Evolutionary conservation across 1,139 yeast species (phyloP).

Genomic region (Zygotorulaspora mrakii): DNA sequence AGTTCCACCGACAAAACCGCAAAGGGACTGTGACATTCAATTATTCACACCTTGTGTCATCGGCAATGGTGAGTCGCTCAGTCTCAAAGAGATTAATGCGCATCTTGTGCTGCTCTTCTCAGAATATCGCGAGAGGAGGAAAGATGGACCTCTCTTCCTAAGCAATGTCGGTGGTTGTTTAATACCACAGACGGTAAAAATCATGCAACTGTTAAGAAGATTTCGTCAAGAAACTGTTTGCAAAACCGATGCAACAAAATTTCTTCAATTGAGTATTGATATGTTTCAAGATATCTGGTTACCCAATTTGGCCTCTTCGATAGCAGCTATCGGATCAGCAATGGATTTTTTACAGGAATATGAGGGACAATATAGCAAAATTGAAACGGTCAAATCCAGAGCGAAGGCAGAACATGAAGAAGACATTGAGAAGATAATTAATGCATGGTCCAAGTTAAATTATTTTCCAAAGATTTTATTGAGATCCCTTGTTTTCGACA

Average conservation of each 20-base stretch:
- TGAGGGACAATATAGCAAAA: constrained; percentile 8
- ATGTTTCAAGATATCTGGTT: constrained; percentile 12
- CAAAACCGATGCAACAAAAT: constrained; percentile 5
- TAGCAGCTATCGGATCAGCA: constrained; percentile 7
- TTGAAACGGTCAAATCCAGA: too few relatives aligned
- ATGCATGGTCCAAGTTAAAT: constrained; percentile 13
- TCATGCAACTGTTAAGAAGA: neutral
- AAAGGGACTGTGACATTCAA: constrained; percentile 8
- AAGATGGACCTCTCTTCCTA: constrained; percentile 3
- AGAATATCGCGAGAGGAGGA: constrained; percentile 2
- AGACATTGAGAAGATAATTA: constrained; percentile 2
- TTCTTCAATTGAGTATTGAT: constrained; percentile 9
- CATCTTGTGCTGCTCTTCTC: constrained; percentile 11
- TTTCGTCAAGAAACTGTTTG: neutral
- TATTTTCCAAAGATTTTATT: constrained; percentile 17
- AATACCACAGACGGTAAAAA: constrained; percentile 12
- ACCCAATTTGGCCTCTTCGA: constrained; percentile 8
- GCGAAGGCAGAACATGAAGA: too few relatives aligned
- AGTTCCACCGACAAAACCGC: constrained; percentile 6
- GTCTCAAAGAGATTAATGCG: constrained; percentile 13
- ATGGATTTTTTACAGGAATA: constrained; percentile 5
- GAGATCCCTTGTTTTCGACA: constrained; percentile 16
- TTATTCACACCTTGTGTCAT: constrained; percentile 13
- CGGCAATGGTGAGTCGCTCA: constrained; percentile 11
- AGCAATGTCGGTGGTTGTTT: constrained; percentile 7